Base-by-base conservation (phyloP, 495 filamentous ascomycete genomes). In the Penicillium steckii region DNA sequence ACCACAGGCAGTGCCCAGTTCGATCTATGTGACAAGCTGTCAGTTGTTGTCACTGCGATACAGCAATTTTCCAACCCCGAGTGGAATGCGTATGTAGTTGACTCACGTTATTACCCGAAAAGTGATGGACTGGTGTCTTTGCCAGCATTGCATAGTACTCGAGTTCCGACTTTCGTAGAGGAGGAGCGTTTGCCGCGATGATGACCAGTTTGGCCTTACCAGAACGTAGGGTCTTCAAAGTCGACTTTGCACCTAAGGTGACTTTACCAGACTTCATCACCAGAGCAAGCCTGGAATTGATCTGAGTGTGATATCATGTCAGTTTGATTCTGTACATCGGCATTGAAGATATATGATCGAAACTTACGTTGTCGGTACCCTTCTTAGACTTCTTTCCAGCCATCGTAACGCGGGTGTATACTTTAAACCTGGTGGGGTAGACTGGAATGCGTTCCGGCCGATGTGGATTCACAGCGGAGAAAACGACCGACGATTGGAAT, bases 251-350 rank as follows among this genome's bases (percentile, higher is more conserved):
- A 60, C 93, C 93, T 51, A 95, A 79, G 52, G 84, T 88, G 71
- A 91, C 86, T 78, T 94, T 95, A 62, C 91, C 90, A 53, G 85
- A 89, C 84, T 96, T 97, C 88, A 97, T 94, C 54, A 96, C 92
- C 74, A 96, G 83, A 67, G 89, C 89, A 59, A 94, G 80, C 73
- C 88, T 87, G 71, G 85, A 85, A 80, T 89, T 90, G 80, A 93
- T 90, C 53, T 64, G 19, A 12, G 41, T 19, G n/a, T 8, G n/a
- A 26, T 17, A n/a, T n/a, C n/a, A 32, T 21, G 33, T 61, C 44
- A 58, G 43, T n/a, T 47, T 18, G 26, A n/a, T n/a, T n/a, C n/a
- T n/a, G n/a, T n/a, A n/a, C n/a, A n/a, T n/a, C n/a, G n/a, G n/a
- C n/a, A n/a, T n/a, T n/a, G 29, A 8, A 8, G 5, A 10, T 12